Evolutionary conservation across 1,284 basidiomycete genomes (phyloP), one percentile per base, ranked within the genome.

Genomic region (Ceratobasidium sp.): DNA sequence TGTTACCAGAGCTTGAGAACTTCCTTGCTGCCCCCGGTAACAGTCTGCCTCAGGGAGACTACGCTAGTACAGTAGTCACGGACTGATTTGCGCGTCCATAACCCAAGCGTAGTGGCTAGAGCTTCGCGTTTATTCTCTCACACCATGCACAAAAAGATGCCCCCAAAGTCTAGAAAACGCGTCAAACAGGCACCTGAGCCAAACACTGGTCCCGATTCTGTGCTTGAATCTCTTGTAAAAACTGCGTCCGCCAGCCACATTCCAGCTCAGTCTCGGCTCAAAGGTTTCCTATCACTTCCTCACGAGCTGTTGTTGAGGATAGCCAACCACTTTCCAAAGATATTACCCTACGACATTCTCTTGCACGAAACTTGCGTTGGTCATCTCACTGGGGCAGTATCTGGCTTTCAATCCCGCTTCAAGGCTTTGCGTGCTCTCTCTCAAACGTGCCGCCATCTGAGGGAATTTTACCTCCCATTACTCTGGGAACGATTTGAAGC

Each of bases 401-500:
- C 30, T 1, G 44, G 52, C 18, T 66, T 27, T 44, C 8, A 48
- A 14, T 2, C 57, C 30, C 60, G 73, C 10, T 75, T 75, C 33
- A 6, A 20, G 3, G 62, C 46, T 44, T 23, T 75, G 30, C 50
- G 50, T 30, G 27, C 62, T 18, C 62, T 75, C 1, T 75, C 73
- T 23, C 73, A 75, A 35, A 57, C 57, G 5, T 75, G 73, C 38
- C 50, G 48, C 3, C 10, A 14, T 18, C 38, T 60, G 27, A 50
- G 73, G 52, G 8, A 30, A 1, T 60, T 75, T 18, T 75, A 52
- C 30, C 41, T 65, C n/a, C 73, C 73, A 1, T 35, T 75, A 18
- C 57, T 65, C 14, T 75, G 73, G 73, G 62, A 66, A 20, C 46
- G 73, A 7, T 75, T 75, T 30, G 59, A 75, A 27, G 60, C 52